Conservation (phyloP, 164 flowering plant species). For the Akebia trifoliata region DNA sequence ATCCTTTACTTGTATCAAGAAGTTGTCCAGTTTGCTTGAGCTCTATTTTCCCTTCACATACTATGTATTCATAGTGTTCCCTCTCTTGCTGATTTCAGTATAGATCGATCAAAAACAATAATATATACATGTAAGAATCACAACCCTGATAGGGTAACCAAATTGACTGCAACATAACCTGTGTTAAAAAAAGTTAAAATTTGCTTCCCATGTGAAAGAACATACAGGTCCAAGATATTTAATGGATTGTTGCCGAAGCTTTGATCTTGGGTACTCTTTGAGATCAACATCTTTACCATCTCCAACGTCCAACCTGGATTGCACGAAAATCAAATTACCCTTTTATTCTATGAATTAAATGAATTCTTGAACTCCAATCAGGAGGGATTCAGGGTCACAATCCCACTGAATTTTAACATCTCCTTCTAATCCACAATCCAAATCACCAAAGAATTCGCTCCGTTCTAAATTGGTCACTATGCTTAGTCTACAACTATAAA, state of each 20-base stretch:
- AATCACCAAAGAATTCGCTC: too few relatives aligned
- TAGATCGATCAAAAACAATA: neutral
- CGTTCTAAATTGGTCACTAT: too few relatives aligned
- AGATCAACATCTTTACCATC: slow-evolving; percentile 81
- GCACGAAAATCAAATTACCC: neutral
- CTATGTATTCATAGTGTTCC: slow-evolving; percentile 59
- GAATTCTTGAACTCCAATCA: neutral
- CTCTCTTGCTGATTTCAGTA: slow-evolving; percentile 61
- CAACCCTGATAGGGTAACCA: neutral
- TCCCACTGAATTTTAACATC: too few relatives aligned
- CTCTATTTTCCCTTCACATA: slow-evolving; percentile 51
- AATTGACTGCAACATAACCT: neutral
- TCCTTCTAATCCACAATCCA: too few relatives aligned
- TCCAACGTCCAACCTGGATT: slow-evolving; percentile 88
- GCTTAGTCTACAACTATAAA: too few relatives aligned
- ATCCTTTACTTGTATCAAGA: slow-evolving; percentile 50
- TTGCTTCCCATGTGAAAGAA: slow-evolving; percentile 2
- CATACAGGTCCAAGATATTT: slow-evolving; percentile 94
- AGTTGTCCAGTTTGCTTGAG: slow-evolving; percentile 47
- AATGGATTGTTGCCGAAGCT: slow-evolving; percentile 72
- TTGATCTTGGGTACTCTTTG: slow-evolving; percentile 62
- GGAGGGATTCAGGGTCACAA: too few relatives aligned
- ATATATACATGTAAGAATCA: neutral
- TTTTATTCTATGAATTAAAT: neutral
- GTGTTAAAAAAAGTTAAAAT: neutral